Conservation (phyloP, 2,329 filamentous ascomycete species). For the Exophiala xenobiotica region DNA sequence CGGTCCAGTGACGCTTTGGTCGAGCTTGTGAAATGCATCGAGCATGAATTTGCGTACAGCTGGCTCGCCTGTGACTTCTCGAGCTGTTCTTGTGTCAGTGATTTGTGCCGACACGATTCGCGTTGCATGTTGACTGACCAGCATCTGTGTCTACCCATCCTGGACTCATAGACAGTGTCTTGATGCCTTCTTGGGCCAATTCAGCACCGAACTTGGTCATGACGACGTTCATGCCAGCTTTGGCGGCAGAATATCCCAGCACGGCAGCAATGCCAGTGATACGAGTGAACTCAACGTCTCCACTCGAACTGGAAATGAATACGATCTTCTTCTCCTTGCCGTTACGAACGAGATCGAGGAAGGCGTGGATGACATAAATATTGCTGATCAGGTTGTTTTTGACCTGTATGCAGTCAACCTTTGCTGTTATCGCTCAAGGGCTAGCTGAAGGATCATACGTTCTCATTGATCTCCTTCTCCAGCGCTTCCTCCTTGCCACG, state of each 20-base stretch:
- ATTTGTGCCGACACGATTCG: conserved; percentile 8
- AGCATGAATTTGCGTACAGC: conserved; percentile 27
- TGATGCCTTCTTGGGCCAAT: conserved; percentile 35
- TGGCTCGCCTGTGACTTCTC: conserved; percentile 17
- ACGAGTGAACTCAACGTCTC: conserved; percentile 31
- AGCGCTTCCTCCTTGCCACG: conserved; percentile 24
- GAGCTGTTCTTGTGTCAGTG: conserved; percentile 15
- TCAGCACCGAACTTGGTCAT: conserved; percentile 44
- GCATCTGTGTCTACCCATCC: conserved; percentile 34
- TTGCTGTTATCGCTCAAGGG: conserved; percentile 3
- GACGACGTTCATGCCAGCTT: conserved; percentile 44
- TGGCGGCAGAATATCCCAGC: conserved; percentile 39
- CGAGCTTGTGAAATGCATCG: conserved; percentile 26
- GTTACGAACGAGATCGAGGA: conserved; percentile 43
- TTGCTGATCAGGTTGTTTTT: conserved; percentile 22
- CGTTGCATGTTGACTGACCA: conserved; percentile 14
- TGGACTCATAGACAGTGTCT: conserved; percentile 37
- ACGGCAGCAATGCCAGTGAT: conserved; percentile 14
- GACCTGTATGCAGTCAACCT: conserved; percentile 16
- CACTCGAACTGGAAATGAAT: conserved; percentile 41
- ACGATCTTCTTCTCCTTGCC: conserved; percentile 45
- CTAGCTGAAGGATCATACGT: conserved; percentile 16
- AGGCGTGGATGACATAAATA: conserved; percentile 35
- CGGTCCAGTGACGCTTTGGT: conserved; percentile 29
- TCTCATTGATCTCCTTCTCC: conserved; percentile 24